Conservation (phyloP, 1,284 basidiomycete genomes). For the Salmacisia buchloeana region DNA sequence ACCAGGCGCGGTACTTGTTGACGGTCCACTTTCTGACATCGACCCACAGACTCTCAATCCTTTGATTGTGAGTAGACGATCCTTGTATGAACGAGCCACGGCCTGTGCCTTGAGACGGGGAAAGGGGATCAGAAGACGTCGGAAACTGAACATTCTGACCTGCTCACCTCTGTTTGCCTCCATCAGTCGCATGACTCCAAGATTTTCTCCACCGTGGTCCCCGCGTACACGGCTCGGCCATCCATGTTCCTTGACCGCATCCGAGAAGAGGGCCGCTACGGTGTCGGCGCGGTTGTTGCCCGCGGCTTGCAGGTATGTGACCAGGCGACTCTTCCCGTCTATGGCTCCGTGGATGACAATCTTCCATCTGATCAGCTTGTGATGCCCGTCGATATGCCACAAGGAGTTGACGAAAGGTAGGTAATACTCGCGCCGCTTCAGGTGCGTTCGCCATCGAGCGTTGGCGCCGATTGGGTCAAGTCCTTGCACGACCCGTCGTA, state of each 20-base stretch:
- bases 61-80: not conserved
- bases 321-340: not conserved
- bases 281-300: constrained; percentile 16
- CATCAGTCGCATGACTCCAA: not conserved
- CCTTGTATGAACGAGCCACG: not conserved
- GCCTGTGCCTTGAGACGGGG: not conserved
- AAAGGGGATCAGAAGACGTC: not conserved
- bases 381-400: constrained; percentile 5
- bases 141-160: not conserved
- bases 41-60: constrained; percentile 3
- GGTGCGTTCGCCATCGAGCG: not conserved
- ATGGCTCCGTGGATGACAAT: not conserved
- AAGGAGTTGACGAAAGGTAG: not conserved
- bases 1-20: not conserved
- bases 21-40: not conserved
- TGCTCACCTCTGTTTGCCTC: not conserved
- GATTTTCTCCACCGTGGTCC: constrained; percentile 12
- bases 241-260: not conserved
- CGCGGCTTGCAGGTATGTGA: constrained; percentile 9
- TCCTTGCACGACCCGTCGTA: not conserved
- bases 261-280: not conserved
- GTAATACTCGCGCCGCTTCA: not conserved
- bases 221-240: constrained; percentile 8
- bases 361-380: constrained; percentile 5
- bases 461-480: not conserved